Percentiles rank a stretch among this genome's conserved stretches.
phyloP scores from a whole-genome alignment of 805 yeast species.

The Pichia heedii region DNA sequence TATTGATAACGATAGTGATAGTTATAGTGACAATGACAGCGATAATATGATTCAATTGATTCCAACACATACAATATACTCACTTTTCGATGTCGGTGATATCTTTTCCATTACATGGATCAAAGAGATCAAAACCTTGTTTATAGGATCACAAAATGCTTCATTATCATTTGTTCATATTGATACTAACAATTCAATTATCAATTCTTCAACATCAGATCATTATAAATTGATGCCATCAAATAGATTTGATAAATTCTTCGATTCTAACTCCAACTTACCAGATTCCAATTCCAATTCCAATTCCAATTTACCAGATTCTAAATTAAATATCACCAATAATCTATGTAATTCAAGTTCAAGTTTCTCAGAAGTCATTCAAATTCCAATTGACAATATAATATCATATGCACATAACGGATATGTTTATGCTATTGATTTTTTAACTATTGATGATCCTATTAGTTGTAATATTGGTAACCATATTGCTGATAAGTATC shows the following conservation, averaged over 20 bases:
- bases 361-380: constrained; percentile 36
- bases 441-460: constrained; percentile 19
- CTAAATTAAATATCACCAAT: too few species aligned
- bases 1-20: neutral
- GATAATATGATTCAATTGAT: constrained; percentile 14
- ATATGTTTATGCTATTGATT: constrained; percentile 65
- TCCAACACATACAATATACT: constrained; percentile 67
- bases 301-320: too few species aligned
- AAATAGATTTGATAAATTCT: constrained; percentile 70
- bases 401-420: constrained; percentile 87
- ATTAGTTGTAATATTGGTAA: constrained; percentile 16
- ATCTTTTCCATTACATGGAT: constrained; percentile 77
- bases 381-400: constrained; percentile 59
- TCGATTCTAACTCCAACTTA: constrained; percentile 86
- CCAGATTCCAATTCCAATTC: too few species aligned
- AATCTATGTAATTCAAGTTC: neutral
- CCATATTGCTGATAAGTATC: constrained; percentile 19
- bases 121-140: constrained; percentile 47
- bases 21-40: neutral
- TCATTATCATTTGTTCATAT: constrained; percentile 64
- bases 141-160: constrained; percentile 90
- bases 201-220: constrained; percentile 16
- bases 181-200: constrained; percentile 12
- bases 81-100: constrained; percentile 86
- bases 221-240: constrained; percentile 41